Evolutionary conservation across 1,139 yeast genomes (phyloP).

Genomic region (Ogataea hybrid): DNA sequence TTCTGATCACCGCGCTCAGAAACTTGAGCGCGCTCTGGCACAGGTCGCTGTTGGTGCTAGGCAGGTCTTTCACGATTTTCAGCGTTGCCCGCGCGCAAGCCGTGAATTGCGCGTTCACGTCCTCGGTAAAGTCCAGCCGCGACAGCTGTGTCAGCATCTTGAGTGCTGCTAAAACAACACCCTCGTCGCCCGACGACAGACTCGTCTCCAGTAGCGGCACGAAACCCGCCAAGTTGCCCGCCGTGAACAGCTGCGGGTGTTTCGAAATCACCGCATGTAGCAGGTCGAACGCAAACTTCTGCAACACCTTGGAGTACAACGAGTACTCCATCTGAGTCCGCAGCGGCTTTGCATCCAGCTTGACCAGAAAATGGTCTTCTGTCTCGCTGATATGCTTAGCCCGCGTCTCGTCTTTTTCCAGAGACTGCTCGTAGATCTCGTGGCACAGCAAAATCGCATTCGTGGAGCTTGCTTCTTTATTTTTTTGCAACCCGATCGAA

Average conservation of each 20-base stretch:
- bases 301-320: slow-evolving; percentile 56
- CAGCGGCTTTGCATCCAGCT: slow-evolving; percentile 56
- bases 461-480: slow-evolving; percentile 56
- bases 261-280: slow-evolving; percentile 69
- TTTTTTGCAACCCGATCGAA: slow-evolving; percentile 73
- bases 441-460: slow-evolving; percentile 70
- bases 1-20: slow-evolving; percentile 69
- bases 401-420: slow-evolving; percentile 26
- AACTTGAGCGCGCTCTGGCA: slow-evolving; percentile 80
- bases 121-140: slow-evolving; percentile 60
- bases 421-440: slow-evolving; percentile 64
- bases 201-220: slow-evolving; percentile 68
- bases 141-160: slow-evolving; percentile 61
- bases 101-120: slow-evolving; percentile 51
- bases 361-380: slow-evolving; percentile 60
- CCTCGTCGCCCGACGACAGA: slow-evolving; percentile 65
- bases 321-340: slow-evolving; percentile 52
- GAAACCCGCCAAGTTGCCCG: slow-evolving; percentile 66
- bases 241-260: slow-evolving; percentile 55
- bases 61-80: slow-evolving; percentile 67
- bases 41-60: slow-evolving; percentile 76
- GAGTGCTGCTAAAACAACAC: slow-evolving; percentile 66
- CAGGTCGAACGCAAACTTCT: slow-evolving; percentile 76
- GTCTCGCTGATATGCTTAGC: slow-evolving; percentile 31
- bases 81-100: slow-evolving; percentile 63